Evolutionary conservation across 106 monocot genomes (phyloP), one percentile per base, ranked within the genome.

Genomic region (Dendrobium huoshanense): DNA sequence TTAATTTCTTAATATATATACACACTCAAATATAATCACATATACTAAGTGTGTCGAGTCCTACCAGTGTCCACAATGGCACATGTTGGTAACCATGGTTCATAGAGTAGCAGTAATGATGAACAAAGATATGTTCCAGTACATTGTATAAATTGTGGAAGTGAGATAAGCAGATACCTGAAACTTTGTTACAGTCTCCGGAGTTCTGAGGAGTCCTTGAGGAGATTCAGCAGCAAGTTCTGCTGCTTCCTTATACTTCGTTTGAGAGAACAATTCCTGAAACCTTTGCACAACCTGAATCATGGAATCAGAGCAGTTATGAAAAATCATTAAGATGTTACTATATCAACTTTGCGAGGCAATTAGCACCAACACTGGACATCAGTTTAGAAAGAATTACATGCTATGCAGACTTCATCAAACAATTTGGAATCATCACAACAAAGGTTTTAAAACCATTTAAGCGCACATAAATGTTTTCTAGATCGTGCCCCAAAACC

Each of bases 221-320:
- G 97, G 97, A 86, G 97, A 98, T 43, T 98, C 97, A 72, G 97
- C 94, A 82, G 97, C 97, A 82, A 98, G 90, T 82, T 98, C 97
- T 78, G 97, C 97, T 73, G 97, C 97, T 86, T 98, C 94, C 84
- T 98, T 98, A 77, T 98, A 98, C 75, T 98, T 98, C 24, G 92
- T 98, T 78, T 98, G 97, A 40, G 97, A 92, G 81, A 98, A 98
- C 37, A 98, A 72, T 73, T 98, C 94, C 64, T 98, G 94, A 68
- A 98, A 98, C 77, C 97, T 91, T 75, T 98, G 97, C 33, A 98
- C 97, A 74, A 98, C 97, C 97, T 97, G 83, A 80, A 29, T 77
- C 27, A 80, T 9, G 64, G 72, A 73, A 88, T 48, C 9, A 49
- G 9, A 44, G 13, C 5, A 43, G 15, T 37, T 70, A 70, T 11